Conservation (phyloP, 148 eudicot species). For the Chenopodium album region DNA sequence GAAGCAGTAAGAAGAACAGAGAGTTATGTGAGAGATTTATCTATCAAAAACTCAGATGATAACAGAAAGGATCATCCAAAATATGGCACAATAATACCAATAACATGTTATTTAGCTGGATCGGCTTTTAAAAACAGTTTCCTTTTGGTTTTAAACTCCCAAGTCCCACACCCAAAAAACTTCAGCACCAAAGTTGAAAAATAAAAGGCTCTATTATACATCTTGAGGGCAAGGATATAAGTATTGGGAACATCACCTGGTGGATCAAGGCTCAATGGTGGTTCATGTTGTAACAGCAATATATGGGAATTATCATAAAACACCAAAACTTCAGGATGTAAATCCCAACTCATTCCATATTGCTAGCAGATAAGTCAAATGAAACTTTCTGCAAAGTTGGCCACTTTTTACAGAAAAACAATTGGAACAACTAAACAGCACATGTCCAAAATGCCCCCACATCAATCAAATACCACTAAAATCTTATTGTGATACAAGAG, state of each 20-base stretch:
- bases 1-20: too few species aligned
- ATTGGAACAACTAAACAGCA: background rate
- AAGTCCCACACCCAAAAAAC: background rate
- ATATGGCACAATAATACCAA: background rate
- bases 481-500: background rate
- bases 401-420: background rate
- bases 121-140: background rate
- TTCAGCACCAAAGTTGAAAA: background rate
- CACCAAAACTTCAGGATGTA: background rate
- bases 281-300: background rate
- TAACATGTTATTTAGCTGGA: background rate
- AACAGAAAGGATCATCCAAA: background rate
- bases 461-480: background rate
- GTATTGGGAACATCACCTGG: background rate
- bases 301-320: background rate
- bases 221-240: background rate
- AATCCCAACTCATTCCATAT: too few species aligned
- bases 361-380: too few species aligned
- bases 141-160: background rate
- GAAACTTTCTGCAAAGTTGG: background rate
- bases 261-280: background rate
- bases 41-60: background rate
- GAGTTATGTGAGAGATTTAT: too few species aligned
- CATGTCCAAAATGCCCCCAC: background rate
- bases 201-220: background rate